Conservation (phyloP, 768 basidiomycete genomes). For the Tricholoma flavovirens region DNA sequence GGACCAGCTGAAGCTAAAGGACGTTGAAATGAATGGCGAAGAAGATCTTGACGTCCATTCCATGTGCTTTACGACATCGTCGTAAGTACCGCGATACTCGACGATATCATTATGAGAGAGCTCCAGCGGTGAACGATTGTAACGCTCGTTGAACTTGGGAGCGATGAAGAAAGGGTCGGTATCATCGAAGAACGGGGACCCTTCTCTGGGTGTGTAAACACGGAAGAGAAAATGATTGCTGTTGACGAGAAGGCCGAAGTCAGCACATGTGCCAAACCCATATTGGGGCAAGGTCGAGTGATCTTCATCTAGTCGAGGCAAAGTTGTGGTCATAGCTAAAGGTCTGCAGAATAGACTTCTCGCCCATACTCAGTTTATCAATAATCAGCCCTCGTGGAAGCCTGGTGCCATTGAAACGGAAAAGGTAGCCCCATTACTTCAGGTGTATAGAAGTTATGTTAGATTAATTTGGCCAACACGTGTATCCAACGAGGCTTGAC, state of each 20-base stretch:
- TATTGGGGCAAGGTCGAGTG: slow-evolving; percentile 55
- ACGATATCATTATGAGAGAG: slow-evolving; percentile 11
- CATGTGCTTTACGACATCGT: slow-evolving; percentile 64
- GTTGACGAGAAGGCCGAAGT: slow-evolving; percentile 55
- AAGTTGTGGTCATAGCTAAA: slow-evolving; percentile 20
- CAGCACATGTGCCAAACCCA: slow-evolving; percentile 59
- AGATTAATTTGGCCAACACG: slow-evolving; percentile 23
- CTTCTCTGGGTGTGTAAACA: slow-evolving; percentile 68
- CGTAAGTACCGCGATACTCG: slow-evolving; percentile 35
- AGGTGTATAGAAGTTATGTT: not conserved
- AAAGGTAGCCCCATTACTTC: not conserved
- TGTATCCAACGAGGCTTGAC: slow-evolving; percentile 23
- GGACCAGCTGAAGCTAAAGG: slow-evolving; percentile 79
- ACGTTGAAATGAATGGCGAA: slow-evolving; percentile 68
- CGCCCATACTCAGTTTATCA: slow-evolving; percentile 12
- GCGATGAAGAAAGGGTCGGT: slow-evolving; percentile 65
- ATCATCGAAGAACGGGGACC: slow-evolving; percentile 45
- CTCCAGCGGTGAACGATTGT: slow-evolving; percentile 30
- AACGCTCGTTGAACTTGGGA: slow-evolving; percentile 53
- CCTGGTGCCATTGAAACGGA: slow-evolving; percentile 25
- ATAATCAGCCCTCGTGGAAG: slow-evolving; percentile 27
- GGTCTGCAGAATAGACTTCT: slow-evolving; percentile 1
- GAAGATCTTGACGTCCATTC: slow-evolving; percentile 71
- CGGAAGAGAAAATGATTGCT: slow-evolving; percentile 76
- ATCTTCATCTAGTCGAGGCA: slow-evolving; percentile 19